Conservation (phyloP, 768 basidiomycete species). For the Pisolithus albus region DNA sequence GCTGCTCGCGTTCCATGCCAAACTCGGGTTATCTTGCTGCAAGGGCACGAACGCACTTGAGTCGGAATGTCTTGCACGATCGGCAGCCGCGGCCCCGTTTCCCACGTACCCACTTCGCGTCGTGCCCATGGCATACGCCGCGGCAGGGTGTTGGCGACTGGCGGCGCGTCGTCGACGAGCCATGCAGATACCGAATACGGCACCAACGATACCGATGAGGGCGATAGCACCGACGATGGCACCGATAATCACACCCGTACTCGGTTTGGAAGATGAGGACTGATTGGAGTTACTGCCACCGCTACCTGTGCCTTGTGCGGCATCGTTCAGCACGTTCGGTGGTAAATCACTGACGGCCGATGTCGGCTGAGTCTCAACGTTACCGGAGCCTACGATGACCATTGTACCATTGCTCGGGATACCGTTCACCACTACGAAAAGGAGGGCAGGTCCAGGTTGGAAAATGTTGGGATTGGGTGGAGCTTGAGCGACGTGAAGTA, state of each 20-base stretch:
- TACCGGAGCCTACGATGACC: slow-evolving; percentile 74
- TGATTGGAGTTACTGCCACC: slow-evolving; percentile 5
- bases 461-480: slow-evolving; percentile 82
- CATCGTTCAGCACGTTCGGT: slow-evolving; percentile 36
- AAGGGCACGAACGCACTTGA: slow-evolving; percentile 70
- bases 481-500: slow-evolving; percentile 72
- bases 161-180: slow-evolving; percentile 45
- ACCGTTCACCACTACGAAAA: slow-evolving; percentile 80
- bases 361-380: slow-evolving; percentile 62
- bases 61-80: slow-evolving; percentile 41
- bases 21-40: slow-evolving; percentile 52
- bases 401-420: slow-evolving; percentile 75
- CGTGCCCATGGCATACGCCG: slow-evolving; percentile 35
- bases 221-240: slow-evolving; percentile 26
- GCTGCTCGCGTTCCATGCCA: slow-evolving; percentile 53
- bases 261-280: slow-evolving; percentile 13
- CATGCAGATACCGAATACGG: slow-evolving; percentile 39
- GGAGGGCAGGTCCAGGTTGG: slow-evolving; percentile 80
- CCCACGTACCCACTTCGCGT: slow-evolving; percentile 23
- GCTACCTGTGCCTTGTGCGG: slow-evolving; percentile 30
- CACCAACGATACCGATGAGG: slow-evolving; percentile 25
- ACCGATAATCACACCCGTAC: slow-evolving; percentile 22
- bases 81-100: slow-evolving; percentile 19
- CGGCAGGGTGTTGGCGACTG: slow-evolving; percentile 24
- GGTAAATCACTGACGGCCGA: slow-evolving; percentile 14